Conservation (phyloP, 2,329 filamentous ascomycete genomes). For the Zelopaecilomyces penicillatus region DNA sequence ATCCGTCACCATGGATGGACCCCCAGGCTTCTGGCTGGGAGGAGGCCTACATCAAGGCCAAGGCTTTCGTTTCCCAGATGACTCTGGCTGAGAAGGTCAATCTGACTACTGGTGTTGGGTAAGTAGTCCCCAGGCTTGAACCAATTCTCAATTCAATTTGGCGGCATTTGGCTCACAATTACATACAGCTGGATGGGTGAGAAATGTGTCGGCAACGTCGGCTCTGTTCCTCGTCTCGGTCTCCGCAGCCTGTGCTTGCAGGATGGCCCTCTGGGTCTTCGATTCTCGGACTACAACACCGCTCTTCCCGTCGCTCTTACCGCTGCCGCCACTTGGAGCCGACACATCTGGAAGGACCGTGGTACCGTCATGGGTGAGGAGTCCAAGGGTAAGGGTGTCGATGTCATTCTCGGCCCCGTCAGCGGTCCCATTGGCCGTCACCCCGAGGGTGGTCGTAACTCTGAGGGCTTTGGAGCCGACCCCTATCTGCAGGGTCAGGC, state of each 20-base stretch:
- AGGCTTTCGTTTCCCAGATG: conserved; percentile 71
- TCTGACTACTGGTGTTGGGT: conserved; percentile 83
- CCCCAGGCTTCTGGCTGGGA: conserved; percentile 65
- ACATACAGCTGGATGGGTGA: conserved; percentile 41
- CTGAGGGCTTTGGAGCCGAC: conserved; percentile 63
- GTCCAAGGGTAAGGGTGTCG: conserved; percentile 66
- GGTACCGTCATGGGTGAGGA: conserved; percentile 47
- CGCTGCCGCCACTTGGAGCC: conserved; percentile 76
- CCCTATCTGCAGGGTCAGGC: conserved; percentile 66
- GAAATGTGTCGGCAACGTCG: conserved; percentile 69
- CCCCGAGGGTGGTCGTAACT: conserved; percentile 45
- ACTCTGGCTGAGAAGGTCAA: conserved; percentile 90
- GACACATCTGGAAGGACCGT: conserved; percentile 51
- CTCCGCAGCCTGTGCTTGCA: conserved; percentile 75
- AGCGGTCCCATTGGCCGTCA: conserved; percentile 39
- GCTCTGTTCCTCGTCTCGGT: conserved; percentile 60
- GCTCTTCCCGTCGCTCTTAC: conserved; percentile 75
- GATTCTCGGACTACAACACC: conserved; percentile 69
- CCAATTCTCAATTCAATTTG: not conserved
- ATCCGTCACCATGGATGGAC: conserved; percentile 82
- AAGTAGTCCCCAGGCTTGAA: conserved; percentile 24
- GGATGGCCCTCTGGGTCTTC: conserved; percentile 74
- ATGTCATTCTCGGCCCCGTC: conserved; percentile 54
- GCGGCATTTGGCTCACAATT: not conserved
- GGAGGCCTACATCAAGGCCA: conserved; percentile 66